Base-by-base conservation (phyloP, 2,329 filamentous ascomycete genomes). In the Nothophoma quercina region DNA sequence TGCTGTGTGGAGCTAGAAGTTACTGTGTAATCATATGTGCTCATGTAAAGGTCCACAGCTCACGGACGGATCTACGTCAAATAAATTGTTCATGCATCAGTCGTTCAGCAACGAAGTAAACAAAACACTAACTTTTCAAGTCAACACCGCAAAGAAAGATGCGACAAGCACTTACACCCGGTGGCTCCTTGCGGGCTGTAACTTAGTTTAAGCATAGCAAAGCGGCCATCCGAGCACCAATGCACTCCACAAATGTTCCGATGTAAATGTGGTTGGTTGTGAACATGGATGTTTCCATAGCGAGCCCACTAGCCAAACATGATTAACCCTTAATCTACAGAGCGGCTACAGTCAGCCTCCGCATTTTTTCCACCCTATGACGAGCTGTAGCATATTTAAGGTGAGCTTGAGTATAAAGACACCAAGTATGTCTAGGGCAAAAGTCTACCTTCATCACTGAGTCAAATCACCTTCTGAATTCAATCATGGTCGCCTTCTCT, bases 401-500 rank as follows among this genome's bases (percentile, higher is more conserved):
- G 6, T 7, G 5, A 16, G 19, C 19, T 10, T 36, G 19, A 5
- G 34, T 36, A 36, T 36, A 36, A 36, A 36, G 13, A 3, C 5
- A 6, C 34, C 6, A 22, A 10, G 18, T 18, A 15, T 10, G 12
- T 19, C 18, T 15, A 15, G 4, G 5, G 5, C 19, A n/a, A 4
- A 23, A 23, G 5, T n/a, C 25, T 12, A n/a, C n/a, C n/a, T 7
- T 9, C 5, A 38, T 16, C 49, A 63, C 45, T 53, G 56, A 59
- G 36, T 50, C 57, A 45, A 51, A n/a, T n/a, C 41, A 6, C 28
- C 48, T 43, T 51, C 22, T 28, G 28, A 40, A 29, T 44, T 26
- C 44, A 48, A 67, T 40, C 30, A 71, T 71, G 68, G 65, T 70
- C 53, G 64, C 66, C 28, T 60, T 71, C 56, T 64, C 66, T 26